Evolutionary conservation across 176 grass and related monocot genomes (phyloP).

Genomic region (Urochloa ruziziensis): DNA sequence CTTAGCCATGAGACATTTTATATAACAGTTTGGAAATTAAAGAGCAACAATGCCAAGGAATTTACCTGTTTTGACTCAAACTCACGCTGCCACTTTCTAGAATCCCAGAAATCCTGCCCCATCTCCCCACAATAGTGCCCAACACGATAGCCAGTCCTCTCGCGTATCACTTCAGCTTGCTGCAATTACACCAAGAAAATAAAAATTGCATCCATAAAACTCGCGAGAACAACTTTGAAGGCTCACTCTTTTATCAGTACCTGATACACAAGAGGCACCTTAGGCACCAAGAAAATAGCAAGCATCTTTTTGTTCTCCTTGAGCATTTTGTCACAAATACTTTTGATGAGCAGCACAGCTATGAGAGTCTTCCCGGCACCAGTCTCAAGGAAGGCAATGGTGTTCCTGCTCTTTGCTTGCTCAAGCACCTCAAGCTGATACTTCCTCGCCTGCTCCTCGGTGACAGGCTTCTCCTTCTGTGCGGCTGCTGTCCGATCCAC

Average conservation of each 20-base stretch:
- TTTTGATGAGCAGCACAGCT: constrained; percentile 88
- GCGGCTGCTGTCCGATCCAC: neutral
- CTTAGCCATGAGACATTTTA: neutral
- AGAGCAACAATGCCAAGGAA: neutral
- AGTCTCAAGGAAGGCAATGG: constrained; percentile 89
- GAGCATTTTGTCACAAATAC: constrained; percentile 59
- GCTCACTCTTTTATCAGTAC: constrained; percentile 28
- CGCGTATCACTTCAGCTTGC: constrained; percentile 97
- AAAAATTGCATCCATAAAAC: constrained; percentile 1
- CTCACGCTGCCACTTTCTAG: constrained; percentile 90
- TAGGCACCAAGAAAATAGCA: constrained; percentile 89
- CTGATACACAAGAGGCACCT: constrained; percentile 99
- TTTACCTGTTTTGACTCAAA: constrained; percentile 94
- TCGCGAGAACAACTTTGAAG: neutral
- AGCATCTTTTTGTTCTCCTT: constrained; percentile 89
- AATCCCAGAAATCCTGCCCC: constrained; percentile 99
- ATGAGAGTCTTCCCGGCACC: constrained; percentile 92
- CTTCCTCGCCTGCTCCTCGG: constrained; percentile 80
- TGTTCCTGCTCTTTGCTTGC: constrained; percentile 94
- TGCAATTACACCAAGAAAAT: constrained; percentile 41
- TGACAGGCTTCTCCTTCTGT: constrained; percentile 55
- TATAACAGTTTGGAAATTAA: neutral
- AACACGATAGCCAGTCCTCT: constrained; percentile 76
- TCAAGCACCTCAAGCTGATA: constrained; percentile 96
- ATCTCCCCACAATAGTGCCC: constrained; percentile 99